Percentiles rank a stretch among this genome's conserved stretches.
These are phyloP conservation scores for Pisolithus tinctorius DNA, from an alignment of 768 basidiomycete genomes.

Conservation along the genomic window DNA sequence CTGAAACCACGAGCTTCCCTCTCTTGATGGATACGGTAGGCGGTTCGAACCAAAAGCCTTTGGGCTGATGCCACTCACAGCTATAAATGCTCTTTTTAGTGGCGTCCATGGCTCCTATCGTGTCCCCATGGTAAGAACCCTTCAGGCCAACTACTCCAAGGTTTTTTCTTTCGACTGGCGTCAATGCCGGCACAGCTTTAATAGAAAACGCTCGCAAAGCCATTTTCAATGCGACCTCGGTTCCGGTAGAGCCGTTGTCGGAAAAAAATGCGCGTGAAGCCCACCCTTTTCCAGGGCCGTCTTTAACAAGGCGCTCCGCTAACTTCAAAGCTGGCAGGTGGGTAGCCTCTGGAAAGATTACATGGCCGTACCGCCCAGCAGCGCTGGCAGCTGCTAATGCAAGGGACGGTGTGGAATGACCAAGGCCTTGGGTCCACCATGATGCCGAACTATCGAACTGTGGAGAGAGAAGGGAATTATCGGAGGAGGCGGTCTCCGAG, in stretches of 20 bases:
- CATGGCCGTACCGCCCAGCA: conserved; percentile 92
- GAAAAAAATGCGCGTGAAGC: conserved; percentile 88
- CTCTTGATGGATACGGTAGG: conserved; percentile 68
- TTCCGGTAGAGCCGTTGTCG: conserved; percentile 92
- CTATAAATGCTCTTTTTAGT: conserved; percentile 87
- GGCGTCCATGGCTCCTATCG: conserved; percentile 96
- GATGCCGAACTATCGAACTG: conserved; percentile 91
- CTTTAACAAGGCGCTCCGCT: conserved; percentile 66
- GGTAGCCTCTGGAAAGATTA: conserved; percentile 88
- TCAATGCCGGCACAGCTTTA: conserved; percentile 30
- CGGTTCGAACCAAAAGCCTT: conserved; percentile 91
- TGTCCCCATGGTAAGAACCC: conserved; percentile 97
- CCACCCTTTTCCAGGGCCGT: conserved; percentile 86
- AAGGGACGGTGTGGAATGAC: conserved; percentile 71
- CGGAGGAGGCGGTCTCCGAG: conserved; percentile 3
- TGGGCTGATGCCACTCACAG: conserved; percentile 92
- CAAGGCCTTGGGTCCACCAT: conserved; percentile 96
- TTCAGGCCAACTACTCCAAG: conserved; percentile 80
- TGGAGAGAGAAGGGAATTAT: conserved; percentile 39
- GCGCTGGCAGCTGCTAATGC: conserved; percentile 85
- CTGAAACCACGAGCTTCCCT: conserved; percentile 45
- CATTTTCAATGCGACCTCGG: conserved; percentile 99
- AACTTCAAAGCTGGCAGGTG: conserved; percentile 82
- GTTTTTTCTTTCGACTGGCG: conserved; percentile 35
- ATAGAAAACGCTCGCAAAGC: conserved; percentile 65